Conservation (phyloP, 441 rosid species). For the Aquilaria agallochum region DNA sequence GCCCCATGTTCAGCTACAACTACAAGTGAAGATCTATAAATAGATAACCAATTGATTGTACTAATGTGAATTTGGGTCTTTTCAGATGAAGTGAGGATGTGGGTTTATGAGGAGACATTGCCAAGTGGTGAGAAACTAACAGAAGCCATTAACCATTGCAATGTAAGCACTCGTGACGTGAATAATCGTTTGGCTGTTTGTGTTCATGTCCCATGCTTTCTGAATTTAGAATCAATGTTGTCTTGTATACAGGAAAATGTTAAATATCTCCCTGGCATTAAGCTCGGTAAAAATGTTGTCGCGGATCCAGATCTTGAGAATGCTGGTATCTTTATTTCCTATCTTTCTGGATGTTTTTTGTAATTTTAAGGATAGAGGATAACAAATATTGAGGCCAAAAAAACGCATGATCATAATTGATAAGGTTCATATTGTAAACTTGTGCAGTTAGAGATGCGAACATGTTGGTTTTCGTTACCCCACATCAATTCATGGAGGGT, state of each 20-base stretch:
- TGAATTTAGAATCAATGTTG: neutral
- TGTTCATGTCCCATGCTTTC: neutral
- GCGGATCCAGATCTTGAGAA: slow-evolving; percentile 85
- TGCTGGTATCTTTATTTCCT: slow-evolving; percentile 52
- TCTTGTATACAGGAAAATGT: slow-evolving; percentile 65
- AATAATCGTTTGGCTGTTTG: neutral
- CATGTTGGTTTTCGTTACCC: slow-evolving; percentile 95
- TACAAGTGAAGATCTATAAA: neutral
- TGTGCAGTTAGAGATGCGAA: slow-evolving; percentile 78
- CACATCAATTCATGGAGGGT: slow-evolving; percentile 93
- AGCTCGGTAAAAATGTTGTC: slow-evolving; percentile 80
- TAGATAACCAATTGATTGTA: neutral
- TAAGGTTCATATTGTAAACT: slow-evolving; percentile 3
- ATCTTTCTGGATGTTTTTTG: slow-evolving; percentile 2
- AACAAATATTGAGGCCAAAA: neutral
- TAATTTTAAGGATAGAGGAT: neutral
- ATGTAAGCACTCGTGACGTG: slow-evolving; percentile 39
- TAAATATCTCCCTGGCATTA: slow-evolving; percentile 86
- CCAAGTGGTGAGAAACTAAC: slow-evolving; percentile 90
- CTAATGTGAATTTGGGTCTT: neutral
- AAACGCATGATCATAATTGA: neutral
- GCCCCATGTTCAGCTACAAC: too few relatives aligned
- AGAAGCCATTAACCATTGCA: slow-evolving; percentile 77
- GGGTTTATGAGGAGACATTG: slow-evolving; percentile 92
- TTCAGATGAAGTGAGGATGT: slow-evolving; percentile 98